A percentile compares a stretch with the other conserved stretches of the same genome.
phyloP scores from a whole-genome alignment of 352 stramenopile genomes.

The Thalassiosira hispida region DNA sequence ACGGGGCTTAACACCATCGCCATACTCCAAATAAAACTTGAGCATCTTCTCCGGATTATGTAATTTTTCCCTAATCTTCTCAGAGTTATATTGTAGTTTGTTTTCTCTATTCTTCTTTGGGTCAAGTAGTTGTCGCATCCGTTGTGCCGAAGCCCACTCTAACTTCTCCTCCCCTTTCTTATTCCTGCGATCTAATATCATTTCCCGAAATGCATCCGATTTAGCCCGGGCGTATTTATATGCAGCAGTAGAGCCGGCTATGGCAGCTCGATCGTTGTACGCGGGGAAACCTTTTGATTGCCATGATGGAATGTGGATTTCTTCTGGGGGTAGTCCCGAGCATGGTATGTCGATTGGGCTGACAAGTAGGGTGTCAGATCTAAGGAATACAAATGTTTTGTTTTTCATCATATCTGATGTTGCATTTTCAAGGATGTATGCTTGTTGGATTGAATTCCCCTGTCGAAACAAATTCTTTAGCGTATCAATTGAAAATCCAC shows the following conservation, averaged over 20 bases:
- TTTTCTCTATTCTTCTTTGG: background rate
- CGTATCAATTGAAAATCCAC: background rate
- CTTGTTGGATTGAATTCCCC: background rate
- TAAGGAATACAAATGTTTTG: slow-evolving; percentile 7
- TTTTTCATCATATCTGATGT: background rate
- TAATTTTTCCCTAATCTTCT: background rate
- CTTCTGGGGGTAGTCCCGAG: background rate
- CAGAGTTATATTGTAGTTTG: background rate
- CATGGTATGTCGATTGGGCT: slow-evolving; percentile 6
- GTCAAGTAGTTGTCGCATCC: too few species aligned
- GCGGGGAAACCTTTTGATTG: background rate
- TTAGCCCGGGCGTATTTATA: slow-evolving; percentile 1
- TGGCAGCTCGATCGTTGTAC: background rate
- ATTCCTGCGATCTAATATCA: slow-evolving; percentile 1
- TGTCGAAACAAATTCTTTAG: background rate
- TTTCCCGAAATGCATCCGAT: background rate
- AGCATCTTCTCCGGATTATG: background rate
- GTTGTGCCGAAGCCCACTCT: too few species aligned
- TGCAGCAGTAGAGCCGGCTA: background rate
- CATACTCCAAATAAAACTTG: background rate
- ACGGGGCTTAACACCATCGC: background rate
- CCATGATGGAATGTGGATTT: background rate
- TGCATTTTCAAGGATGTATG: background rate
- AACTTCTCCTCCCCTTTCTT: too few species aligned
- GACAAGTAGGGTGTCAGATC: slow-evolving; percentile 5